These are phyloP conservation scores for Dactylellina parvicollis DNA, from an alignment of 2,329 filamentous ascomycete genomes.

Conservation along the genomic window DNA sequence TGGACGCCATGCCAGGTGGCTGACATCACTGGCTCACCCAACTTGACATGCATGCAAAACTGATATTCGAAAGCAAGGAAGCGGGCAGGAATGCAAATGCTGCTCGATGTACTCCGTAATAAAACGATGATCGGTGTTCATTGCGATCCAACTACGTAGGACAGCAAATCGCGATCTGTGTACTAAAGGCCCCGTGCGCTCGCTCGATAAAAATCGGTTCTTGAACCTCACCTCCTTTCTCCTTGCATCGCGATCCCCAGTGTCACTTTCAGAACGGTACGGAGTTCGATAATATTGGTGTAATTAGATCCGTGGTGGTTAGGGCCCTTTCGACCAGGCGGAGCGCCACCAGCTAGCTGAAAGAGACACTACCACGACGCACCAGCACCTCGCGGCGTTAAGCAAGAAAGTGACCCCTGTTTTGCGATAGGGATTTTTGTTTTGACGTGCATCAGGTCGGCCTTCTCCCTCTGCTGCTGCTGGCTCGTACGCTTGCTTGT, in stretches of 20 bases:
- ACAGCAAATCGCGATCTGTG: constrained; percentile 13
- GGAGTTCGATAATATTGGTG: constrained; percentile 8
- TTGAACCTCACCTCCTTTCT: not conserved
- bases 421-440: constrained; percentile 33
- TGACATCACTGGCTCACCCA: constrained; percentile 43
- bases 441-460: constrained; percentile 46
- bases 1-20: no score
- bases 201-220: no score
- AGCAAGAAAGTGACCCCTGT: constrained; percentile 42
- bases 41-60: constrained; percentile 27
- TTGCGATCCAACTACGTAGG: constrained; percentile 8
- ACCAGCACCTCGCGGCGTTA: constrained; percentile 37
- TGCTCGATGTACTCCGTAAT: no score
- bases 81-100: no score
- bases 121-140: constrained; percentile 21
- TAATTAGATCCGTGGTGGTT: constrained; percentile 42
- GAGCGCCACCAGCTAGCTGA: constrained; percentile 44
- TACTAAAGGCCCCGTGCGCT: no score
- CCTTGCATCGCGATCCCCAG: constrained; percentile 22
- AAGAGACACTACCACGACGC: constrained; percentile 2
- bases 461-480: constrained; percentile 21
- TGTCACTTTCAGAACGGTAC: constrained; percentile 4
- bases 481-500: constrained; percentile 3
- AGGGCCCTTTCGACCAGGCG: constrained; percentile 19
- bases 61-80: constrained; percentile 45